Evolutionary conservation across 202 grass and related monocot genomes (phyloP).

Genomic region (Dendrocalamus latiflorus): DNA sequence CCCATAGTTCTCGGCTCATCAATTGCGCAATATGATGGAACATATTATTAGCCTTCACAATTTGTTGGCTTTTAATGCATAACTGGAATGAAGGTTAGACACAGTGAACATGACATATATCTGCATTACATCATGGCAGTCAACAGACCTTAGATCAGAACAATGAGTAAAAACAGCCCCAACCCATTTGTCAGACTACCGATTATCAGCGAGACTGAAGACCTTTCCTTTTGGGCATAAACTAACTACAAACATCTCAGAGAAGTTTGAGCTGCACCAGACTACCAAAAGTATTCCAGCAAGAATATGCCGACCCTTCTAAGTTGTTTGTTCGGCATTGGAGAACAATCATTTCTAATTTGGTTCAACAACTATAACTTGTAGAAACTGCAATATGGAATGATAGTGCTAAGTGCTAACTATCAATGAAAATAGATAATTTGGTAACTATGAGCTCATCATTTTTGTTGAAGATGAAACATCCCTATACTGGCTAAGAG

Average conservation of each 20-base stretch:
- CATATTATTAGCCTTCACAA: neutral
- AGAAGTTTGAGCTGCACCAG: neutral
- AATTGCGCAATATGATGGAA: neutral
- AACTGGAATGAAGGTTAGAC: neutral
- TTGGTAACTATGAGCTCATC: neutral
- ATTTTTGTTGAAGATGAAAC: neutral
- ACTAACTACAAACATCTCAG: neutral
- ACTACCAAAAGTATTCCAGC: neutral
- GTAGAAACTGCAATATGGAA: neutral
- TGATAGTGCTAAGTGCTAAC: neutral
- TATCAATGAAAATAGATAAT: neutral
- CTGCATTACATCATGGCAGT: neutral
- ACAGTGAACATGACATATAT: neutral
- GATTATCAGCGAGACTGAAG: neutral
- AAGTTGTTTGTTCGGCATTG: neutral
- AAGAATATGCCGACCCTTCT: neutral
- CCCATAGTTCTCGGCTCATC: neutral
- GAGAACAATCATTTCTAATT: neutral
- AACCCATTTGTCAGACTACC: neutral
- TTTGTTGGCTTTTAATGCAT: neutral
- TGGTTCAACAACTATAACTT: neutral
- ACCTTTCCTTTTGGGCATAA: neutral
- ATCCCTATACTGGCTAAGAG: neutral
- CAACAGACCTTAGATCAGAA: neutral
- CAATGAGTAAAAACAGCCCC: neutral